Base-by-base conservation (phyloP, 768 basidiomycete species). In the Mycena alexandri region DNA sequence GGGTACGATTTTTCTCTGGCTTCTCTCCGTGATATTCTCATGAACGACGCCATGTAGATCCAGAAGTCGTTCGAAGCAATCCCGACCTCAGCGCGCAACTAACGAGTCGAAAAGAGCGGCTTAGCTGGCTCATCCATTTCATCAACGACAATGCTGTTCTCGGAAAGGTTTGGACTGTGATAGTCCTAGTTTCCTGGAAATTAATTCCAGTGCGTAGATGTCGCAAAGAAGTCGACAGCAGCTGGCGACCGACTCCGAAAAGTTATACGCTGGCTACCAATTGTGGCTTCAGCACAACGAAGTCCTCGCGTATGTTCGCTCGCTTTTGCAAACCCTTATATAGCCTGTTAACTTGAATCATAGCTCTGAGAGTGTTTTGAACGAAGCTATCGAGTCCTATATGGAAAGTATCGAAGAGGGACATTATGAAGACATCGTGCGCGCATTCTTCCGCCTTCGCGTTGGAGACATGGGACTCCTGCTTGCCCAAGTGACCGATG, bases 61-160 rank as follows among this genome's bases (percentile, higher is more conserved):
- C 84, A 29, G 83, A 90, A 77, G 83, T 93, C 69, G 89, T 95
- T 54, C 80, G 87, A 44, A 84, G 87, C 11, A 92, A 92, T 68
- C 91, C 93, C 72, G 96, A 98, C 75, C 81, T 97, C 46, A 89
- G 89, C 17, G 84, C 89, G 2, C 95, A 96, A 74, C 78, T 98
- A 69, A 85, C 84, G 6, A 89, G 88, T 44, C 87, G 94, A 33
- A 91, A 91, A 73, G 89, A 91, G 61, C 83, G 93, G 42, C 80
- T 96, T 33, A 89, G 88, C 60, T 94, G 93, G 85, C 83, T 98
- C n/a, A 93, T 97, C 71, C 85, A 85, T 25, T 97, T 95, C 76
- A 93, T 98, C 73, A 93, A 95, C 50, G 90, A 93, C 58, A 97
- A 97, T 76, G 90, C 87, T 0, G 90, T 91, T 7, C 81, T 96